Evolutionary conservation across 2,329 filamentous ascomycete genomes (phyloP), one percentile per base, ranked within the genome.

Genomic region (Boeremia lycopersici): DNA sequence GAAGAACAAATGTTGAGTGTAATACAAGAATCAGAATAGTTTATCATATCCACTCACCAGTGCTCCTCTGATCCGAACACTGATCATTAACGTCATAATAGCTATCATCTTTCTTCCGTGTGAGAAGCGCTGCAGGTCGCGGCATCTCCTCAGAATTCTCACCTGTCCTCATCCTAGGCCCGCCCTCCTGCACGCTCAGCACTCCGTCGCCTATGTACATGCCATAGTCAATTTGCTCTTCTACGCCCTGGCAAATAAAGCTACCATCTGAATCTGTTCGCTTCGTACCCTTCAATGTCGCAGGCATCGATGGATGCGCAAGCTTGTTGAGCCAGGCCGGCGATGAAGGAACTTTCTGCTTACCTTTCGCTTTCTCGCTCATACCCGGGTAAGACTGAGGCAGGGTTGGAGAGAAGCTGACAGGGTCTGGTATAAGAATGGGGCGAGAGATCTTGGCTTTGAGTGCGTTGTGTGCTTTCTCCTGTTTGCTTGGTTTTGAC

Each of bases 381-480:
- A 29, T 15, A 17, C 8, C 28, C n/a, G 28, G 15, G n/a, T 19
- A n/a, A 0, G 28, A 39, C 1, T 8, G 3, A 25, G 17, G 17
- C 5, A 19, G 23, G 6, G 7, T 8, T 8, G 34, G 30, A 8
- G 19, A 39, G 7, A n/a, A 10, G 9, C 34, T 13, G 6, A 19
- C 7, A 6, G n/a, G 12, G 8, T 19, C 49, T 38, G 4, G 47
- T 12, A 67, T 52, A 3, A 64, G 65, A 1, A 48, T 33, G 1
- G 65, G 65, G 4, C 40, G 43, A 6, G 67, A 70, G 13, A 73
- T 71, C 11, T 62, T 61, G 2, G 60, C 44, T 44, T 72, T 71
- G 5, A 68, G 42, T 1, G 41, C 29, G 4, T 28, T 31, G 17
- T 50, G 50, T 6, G 45, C 35, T 39, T 54, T 54, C 1, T 38